Evolutionary conservation across 1,139 yeast species (phyloP).

Genomic region (Debaryomycetaceae sp.): DNA sequence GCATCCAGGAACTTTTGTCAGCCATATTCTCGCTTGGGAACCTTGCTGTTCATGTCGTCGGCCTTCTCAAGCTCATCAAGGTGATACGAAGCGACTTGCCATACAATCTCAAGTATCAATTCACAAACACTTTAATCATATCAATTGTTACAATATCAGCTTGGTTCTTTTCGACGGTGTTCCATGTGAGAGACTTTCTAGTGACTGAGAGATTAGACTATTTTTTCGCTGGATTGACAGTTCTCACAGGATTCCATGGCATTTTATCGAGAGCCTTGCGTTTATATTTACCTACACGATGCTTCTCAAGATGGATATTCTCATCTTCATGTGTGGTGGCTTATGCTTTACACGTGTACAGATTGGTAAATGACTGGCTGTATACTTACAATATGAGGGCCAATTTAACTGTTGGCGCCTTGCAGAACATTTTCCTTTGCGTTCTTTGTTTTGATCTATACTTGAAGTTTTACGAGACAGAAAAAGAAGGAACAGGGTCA

Average conservation of each 20-base stretch:
- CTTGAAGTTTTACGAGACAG: conserved; percentile 23
- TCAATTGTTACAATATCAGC: conserved; percentile 69
- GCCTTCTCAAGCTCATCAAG: conserved; percentile 38
- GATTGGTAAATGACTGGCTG: conserved; percentile 76
- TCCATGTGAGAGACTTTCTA: conserved; percentile 80
- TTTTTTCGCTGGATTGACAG: conserved; percentile 89
- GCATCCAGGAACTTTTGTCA: conserved; percentile 84
- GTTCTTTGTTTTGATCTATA: conserved; percentile 33
- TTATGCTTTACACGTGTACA: conserved; percentile 61
- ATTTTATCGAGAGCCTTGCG: conserved; percentile 56
- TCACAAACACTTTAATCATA: conserved; percentile 35
- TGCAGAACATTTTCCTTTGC: conserved; percentile 57
- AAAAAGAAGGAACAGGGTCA: conserved; percentile 10
- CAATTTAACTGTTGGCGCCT: conserved; percentile 70
- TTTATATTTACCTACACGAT: conserved; percentile 42
- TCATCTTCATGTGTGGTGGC: conserved; percentile 42
- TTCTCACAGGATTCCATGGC: conserved; percentile 72
- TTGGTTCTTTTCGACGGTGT: conserved; percentile 81
- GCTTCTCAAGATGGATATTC: conserved; percentile 26
- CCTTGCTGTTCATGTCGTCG: conserved; percentile 68
- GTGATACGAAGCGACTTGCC: conserved; percentile 11
- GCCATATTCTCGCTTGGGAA: conserved; percentile 78
- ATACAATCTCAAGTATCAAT: conserved; percentile 19
- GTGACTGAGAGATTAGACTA: conserved; percentile 85
- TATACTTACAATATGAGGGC: conserved; percentile 94